phyloP scores from a whole-genome alignment of 495 filamentous ascomycete species.

The Mytilinidion resinicola region DNA sequence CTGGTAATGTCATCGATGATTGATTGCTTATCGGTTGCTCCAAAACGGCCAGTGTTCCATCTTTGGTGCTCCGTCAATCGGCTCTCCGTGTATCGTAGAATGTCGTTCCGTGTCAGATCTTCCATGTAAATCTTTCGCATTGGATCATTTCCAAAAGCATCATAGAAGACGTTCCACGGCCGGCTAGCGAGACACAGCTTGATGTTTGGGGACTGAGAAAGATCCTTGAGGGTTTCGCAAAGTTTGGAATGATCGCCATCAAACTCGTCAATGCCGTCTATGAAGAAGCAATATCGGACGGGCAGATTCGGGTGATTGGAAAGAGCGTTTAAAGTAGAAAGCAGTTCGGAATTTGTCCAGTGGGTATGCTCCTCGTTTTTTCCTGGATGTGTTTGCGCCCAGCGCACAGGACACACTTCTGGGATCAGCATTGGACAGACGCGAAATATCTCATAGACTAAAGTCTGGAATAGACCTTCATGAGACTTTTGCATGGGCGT shows the following conservation, averaged over 20 bases:
- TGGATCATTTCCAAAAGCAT: neutral
- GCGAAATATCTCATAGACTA: constrained; percentile 38
- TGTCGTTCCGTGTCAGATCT: neutral
- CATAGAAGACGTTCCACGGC: neutral
- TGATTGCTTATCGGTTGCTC: neutral
- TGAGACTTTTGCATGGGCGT: constrained; percentile 37
- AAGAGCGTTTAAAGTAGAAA: too few species aligned
- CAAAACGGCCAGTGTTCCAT: neutral
- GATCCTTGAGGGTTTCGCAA: neutral
- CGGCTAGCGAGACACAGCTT: neutral
- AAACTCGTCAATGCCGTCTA: neutral
- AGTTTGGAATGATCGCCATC: neutral
- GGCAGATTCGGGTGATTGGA: neutral
- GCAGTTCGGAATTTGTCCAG: too few species aligned
- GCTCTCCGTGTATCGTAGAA: neutral
- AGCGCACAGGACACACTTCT: too few species aligned
- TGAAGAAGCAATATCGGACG: neutral
- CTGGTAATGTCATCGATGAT: constrained; percentile 14
- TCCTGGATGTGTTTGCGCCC: too few species aligned
- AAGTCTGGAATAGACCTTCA: constrained; percentile 37
- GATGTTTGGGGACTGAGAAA: neutral
- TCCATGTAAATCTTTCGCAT: neutral
- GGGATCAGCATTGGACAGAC: too few species aligned
- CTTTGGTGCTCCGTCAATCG: neutral
- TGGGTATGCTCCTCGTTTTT: too few species aligned